Evolutionary conservation across 2,329 filamentous ascomycete genomes (phyloP).

Genomic region (Stagonosporopsis vannaccii): DNA sequence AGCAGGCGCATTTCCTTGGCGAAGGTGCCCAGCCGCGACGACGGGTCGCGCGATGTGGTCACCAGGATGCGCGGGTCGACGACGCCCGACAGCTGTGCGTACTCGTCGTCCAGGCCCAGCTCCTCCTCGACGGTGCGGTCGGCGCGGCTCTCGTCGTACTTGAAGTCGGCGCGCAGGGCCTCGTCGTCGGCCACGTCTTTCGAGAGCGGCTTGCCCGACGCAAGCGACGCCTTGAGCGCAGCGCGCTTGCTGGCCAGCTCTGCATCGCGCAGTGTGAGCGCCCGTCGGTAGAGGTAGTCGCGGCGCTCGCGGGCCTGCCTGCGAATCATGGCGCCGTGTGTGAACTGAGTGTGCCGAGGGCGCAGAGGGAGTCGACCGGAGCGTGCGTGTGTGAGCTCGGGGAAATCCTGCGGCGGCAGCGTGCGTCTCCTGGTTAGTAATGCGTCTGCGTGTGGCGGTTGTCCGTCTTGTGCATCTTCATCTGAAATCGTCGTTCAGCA

Average conservation of each 20-base stretch:
- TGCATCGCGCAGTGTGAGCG: slow-evolving; percentile 78
- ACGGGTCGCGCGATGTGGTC: slow-evolving; percentile 89
- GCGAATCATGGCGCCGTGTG: slow-evolving; percentile 31
- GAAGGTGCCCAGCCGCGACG: slow-evolving; percentile 83
- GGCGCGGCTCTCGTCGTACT: slow-evolving; percentile 85
- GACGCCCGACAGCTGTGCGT: slow-evolving; percentile 87
- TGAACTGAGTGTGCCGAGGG: neutral
- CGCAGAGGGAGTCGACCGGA: neutral
- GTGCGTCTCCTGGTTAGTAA: neutral
- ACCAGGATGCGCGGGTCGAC: slow-evolving; percentile 88
- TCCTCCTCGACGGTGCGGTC: slow-evolving; percentile 73
- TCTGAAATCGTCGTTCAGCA: neutral
- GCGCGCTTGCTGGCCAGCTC: slow-evolving; percentile 92
- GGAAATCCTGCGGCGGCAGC: neutral
- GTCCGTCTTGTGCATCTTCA: neutral
- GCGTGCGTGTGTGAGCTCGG: neutral
- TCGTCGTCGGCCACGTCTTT: slow-evolving; percentile 87
- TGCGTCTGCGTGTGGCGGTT: neutral
- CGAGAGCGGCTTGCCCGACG: slow-evolving; percentile 86
- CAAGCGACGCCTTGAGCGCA: slow-evolving; percentile 83
- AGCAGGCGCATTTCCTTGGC: slow-evolving; percentile 89
- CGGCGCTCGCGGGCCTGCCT: slow-evolving; percentile 77
- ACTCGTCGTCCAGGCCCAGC: slow-evolving; percentile 85
- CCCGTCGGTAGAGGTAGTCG: slow-evolving; percentile 83
- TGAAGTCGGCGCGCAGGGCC: slow-evolving; percentile 82